Percentiles rank a stretch among this genome's conserved stretches.
Conservation (phyloP, 2,329 filamentous ascomycete species). For the Cladophialophora bantiana region DNA sequence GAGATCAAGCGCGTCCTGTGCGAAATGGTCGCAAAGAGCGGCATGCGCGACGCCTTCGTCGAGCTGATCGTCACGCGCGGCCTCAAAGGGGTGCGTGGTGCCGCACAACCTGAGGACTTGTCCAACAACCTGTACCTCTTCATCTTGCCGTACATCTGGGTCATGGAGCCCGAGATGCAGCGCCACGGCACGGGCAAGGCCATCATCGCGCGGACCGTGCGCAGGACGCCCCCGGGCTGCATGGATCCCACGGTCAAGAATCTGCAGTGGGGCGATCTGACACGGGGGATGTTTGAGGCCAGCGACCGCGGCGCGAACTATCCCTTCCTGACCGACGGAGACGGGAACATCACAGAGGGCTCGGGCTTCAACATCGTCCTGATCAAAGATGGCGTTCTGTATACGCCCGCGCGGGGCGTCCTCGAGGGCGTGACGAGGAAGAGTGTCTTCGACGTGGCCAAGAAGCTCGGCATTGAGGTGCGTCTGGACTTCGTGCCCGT, state of each 20-base stretch:
- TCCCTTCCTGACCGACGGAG: constrained; percentile 60
- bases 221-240: constrained; percentile 53
- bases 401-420: constrained; percentile 58
- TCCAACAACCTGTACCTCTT: constrained; percentile 58
- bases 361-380: constrained; percentile 59
- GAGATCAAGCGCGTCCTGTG: constrained; percentile 51
- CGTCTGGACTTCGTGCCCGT: constrained; percentile 54
- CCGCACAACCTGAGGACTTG: constrained; percentile 45
- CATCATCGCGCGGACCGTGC: constrained; percentile 56
- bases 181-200: constrained; percentile 49
- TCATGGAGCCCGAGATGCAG: constrained; percentile 57
- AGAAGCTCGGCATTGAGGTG: constrained; percentile 45
- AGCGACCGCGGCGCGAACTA: constrained; percentile 56
- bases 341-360: constrained; percentile 59
- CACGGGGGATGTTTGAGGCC: constrained; percentile 56
- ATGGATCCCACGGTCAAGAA: constrained; percentile 63
- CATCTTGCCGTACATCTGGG: constrained; percentile 59
- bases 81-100: constrained; percentile 51
- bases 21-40: constrained; percentile 56
- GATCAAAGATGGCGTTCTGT: constrained; percentile 55
- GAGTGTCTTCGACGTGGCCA: constrained; percentile 57
- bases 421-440: constrained; percentile 58
- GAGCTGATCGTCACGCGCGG: constrained; percentile 61
- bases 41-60: constrained; percentile 59
- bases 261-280: constrained; percentile 60